Conservation (phyloP, 2,329 filamentous ascomycete species). For the Talaromyces sp. region DNA sequence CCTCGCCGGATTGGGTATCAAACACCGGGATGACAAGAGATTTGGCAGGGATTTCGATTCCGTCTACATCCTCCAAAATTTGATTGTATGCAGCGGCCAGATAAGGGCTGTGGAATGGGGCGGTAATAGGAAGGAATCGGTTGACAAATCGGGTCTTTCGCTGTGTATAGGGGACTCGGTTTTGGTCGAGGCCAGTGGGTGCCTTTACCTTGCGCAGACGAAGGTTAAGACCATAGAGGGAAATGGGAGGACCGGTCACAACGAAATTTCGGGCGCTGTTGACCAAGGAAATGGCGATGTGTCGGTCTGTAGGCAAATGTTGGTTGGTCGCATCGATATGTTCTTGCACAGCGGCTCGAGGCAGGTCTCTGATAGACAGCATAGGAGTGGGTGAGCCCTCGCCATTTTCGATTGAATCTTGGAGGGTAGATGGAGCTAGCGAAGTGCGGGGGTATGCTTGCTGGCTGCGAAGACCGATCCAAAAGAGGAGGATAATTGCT, state of each 20-base stretch:
- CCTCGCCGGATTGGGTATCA: constrained; percentile 82
- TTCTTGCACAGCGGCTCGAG: constrained; percentile 81
- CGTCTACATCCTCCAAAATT: constrained; percentile 81
- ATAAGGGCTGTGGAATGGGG: constrained; percentile 97
- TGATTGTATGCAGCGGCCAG: constrained; percentile 73
- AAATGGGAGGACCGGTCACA: constrained; percentile 91
- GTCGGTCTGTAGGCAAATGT: constrained; percentile 84
- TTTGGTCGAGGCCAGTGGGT: constrained; percentile 94
- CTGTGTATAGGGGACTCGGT: constrained; percentile 86
- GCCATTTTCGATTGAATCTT: constrained; percentile 88
- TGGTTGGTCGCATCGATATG: constrained; percentile 97
- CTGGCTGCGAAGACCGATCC: constrained; percentile 95
- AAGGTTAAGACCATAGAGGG: constrained; percentile 90
- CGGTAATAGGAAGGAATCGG: constrained; percentile 93
- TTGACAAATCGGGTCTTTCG: constrained; percentile 95
- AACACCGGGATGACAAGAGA: constrained; percentile 79
- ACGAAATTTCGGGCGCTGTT: constrained; percentile 98
- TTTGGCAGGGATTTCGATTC: constrained; percentile 67
- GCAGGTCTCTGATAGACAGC: constrained; percentile 92
- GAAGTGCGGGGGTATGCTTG: constrained; percentile 96
- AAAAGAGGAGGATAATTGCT: constrained; percentile 90
- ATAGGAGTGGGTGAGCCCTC: constrained; percentile 96
- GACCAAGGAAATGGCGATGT: constrained; percentile 90
- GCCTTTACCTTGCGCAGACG: constrained; percentile 96
- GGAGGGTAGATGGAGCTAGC: constrained; percentile 79